A percentile compares a stretch with the other conserved stretches of the same genome.
phyloP scores from a whole-genome alignment of 306 rosid genomes.

The Dryas drummondii region DNA sequence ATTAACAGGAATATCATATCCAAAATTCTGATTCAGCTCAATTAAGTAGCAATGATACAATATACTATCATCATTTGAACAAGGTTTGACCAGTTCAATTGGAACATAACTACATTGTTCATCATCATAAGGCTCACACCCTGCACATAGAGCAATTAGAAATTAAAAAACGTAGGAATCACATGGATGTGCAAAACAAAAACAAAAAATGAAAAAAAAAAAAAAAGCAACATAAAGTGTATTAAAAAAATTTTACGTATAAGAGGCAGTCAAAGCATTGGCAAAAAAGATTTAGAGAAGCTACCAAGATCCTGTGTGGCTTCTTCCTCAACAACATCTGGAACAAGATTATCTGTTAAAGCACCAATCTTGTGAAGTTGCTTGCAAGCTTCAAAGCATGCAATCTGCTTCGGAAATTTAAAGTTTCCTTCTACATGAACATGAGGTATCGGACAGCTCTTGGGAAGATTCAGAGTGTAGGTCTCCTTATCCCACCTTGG shows the following conservation, averaged over 20 bases:
- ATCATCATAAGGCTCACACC: conserved; percentile 45
- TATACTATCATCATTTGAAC: conserved; percentile 23
- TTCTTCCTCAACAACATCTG: conserved; percentile 59
- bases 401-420: conserved; percentile 53
- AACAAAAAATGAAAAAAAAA: background rate
- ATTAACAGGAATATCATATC: conserved; percentile 40
- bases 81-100: conserved; percentile 45
- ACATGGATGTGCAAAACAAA: background rate
- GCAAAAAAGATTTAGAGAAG: conserved; percentile 18
- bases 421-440: conserved; percentile 46
- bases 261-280: background rate
- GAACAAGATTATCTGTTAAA: conserved; percentile 75
- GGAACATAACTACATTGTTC: conserved; percentile 65
- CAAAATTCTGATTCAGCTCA: conserved; percentile 55
- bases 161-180: background rate
- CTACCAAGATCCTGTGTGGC: conserved; percentile 55
- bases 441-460: conserved; percentile 63
- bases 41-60: conserved; percentile 67
- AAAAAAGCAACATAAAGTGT: background rate
- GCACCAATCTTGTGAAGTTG: conserved; percentile 81
- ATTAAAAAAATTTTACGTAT: background rate
- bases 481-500: conserved; percentile 68
- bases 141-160: conserved; percentile 36
- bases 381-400: conserved; percentile 92
- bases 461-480: conserved; percentile 65